phyloP scores from a whole-genome alignment of 495 filamentous ascomycete species.

The Friedmanniomyces endolithicus region DNA sequence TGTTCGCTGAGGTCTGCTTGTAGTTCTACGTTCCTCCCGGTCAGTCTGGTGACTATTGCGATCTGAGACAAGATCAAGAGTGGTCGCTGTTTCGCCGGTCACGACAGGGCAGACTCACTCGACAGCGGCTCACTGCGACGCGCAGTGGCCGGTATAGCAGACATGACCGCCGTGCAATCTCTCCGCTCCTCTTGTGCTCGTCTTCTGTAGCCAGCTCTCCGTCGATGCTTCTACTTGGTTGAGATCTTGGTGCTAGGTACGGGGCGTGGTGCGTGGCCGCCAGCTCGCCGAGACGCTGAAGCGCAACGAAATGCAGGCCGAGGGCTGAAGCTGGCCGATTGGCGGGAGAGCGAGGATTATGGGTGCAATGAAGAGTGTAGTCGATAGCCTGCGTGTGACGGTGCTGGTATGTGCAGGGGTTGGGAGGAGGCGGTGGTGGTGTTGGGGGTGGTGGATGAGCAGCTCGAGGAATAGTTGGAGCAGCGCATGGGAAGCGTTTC shows the following conservation, averaged over 20 bases:
- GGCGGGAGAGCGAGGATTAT: background rate
- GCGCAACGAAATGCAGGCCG: background rate
- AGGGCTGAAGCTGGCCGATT: background rate
- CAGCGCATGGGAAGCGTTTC: background rate
- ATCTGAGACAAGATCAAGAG: too few relatives aligned
- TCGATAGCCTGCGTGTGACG: background rate
- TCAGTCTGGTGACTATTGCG: background rate
- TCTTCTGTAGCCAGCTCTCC: background rate
- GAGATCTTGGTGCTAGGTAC: background rate
- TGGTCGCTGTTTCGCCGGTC: too few relatives aligned
- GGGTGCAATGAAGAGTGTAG: background rate
- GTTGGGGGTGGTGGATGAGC: background rate
- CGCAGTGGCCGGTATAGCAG: slow-evolving; percentile 10
- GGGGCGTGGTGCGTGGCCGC: background rate
- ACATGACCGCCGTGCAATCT: background rate
- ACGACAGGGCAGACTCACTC: slow-evolving; percentile 2
- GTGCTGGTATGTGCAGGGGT: background rate
- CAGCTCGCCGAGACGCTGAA: background rate
- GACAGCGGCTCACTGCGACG: slow-evolving; percentile 8
- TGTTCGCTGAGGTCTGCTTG: background rate
- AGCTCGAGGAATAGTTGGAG: background rate
- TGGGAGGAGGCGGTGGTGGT: background rate
- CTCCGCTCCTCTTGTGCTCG: background rate
- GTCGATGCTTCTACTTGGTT: background rate
- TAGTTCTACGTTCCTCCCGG: background rate